Conservation (phyloP, 352 stramenopile genomes). For the Globisporangium sylvaticum region DNA sequence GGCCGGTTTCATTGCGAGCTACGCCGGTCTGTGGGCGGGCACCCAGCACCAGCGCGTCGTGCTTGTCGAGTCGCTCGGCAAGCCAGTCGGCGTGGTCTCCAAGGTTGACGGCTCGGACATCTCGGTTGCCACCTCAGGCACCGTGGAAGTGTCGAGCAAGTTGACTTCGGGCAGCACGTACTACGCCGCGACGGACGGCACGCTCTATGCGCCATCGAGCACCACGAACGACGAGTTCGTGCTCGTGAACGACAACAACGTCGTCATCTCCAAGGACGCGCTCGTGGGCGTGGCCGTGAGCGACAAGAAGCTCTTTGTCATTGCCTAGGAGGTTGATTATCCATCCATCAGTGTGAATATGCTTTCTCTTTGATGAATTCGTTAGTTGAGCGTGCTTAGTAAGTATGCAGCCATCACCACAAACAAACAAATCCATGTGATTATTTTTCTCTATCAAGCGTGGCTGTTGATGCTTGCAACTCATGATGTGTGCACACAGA, state of each 20-base stretch:
- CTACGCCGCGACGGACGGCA: conserved; percentile 64
- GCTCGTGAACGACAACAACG: conserved; percentile 60
- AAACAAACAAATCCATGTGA: background rate
- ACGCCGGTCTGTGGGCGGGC: conserved; percentile 50
- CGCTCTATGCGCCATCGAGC: conserved; percentile 46
- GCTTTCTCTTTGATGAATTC: background rate
- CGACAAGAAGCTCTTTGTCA: conserved; percentile 58
- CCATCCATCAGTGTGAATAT: background rate
- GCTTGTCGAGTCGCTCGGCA: conserved; percentile 65
- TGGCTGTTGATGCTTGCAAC: background rate
- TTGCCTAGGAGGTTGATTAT: background rate
- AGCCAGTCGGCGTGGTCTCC: conserved; percentile 71
- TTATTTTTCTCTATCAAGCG: background rate
- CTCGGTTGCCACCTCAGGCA: conserved; percentile 57
- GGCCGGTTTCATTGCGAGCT: conserved; percentile 51
- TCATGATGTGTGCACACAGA: no score
- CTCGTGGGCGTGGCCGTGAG: conserved; percentile 67
- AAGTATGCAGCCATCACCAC: background rate
- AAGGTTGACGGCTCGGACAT: conserved; percentile 46
- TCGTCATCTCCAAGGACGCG: conserved; percentile 75
- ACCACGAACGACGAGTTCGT: conserved; percentile 53
- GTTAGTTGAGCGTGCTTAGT: background rate
- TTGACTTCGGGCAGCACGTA: conserved; percentile 52
- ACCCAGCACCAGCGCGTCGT: conserved; percentile 65
- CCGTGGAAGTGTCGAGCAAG: conserved; percentile 37